Conservation (phyloP, 129 eudicot genomes). For the Heracleum sosnowskyi region DNA sequence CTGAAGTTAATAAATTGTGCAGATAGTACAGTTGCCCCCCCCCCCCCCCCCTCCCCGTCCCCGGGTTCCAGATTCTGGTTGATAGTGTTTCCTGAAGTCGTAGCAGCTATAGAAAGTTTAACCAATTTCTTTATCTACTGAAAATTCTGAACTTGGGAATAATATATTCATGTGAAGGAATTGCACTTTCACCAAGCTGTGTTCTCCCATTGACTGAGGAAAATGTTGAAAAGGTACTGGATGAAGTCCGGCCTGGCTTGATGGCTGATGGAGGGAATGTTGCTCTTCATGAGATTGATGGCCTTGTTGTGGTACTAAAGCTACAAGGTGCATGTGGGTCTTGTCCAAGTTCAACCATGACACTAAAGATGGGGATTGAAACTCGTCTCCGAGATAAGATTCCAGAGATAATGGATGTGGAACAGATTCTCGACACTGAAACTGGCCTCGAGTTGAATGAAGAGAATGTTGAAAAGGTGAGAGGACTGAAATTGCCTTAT, state of each 20-base stretch:
- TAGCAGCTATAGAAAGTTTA: background rate
- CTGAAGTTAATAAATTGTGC: background rate
- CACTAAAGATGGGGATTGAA: slow-evolving; percentile 85
- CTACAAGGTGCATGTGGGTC: slow-evolving; percentile 97
- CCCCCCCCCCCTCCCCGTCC: no score
- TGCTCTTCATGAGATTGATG: slow-evolving; percentile 84
- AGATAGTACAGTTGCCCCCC: no score
- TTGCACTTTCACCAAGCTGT: slow-evolving; percentile 2
- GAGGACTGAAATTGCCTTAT: background rate
- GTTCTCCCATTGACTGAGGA: slow-evolving; percentile 90
- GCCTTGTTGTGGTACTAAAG: slow-evolving; percentile 76
- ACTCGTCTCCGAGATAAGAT: slow-evolving; percentile 78
- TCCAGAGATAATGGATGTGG: slow-evolving; percentile 79
- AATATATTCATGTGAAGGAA: background rate
- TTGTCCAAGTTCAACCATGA: slow-evolving; percentile 94
- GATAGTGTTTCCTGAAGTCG: slow-evolving; percentile 17
- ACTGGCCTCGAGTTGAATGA: slow-evolving; percentile 88
- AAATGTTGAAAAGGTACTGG: slow-evolving; percentile 86
- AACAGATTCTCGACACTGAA: slow-evolving; percentile 69
- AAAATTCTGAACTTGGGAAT: background rate
- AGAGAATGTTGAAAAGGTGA: slow-evolving; percentile 88
- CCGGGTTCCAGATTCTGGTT: background rate
- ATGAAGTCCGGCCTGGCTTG: slow-evolving; percentile 81
- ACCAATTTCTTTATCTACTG: background rate
- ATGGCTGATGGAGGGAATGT: slow-evolving; percentile 99